These are phyloP conservation scores for Rubroboletus satanas DNA, from an alignment of 768 basidiomycete species.

Conservation along the genomic window DNA sequence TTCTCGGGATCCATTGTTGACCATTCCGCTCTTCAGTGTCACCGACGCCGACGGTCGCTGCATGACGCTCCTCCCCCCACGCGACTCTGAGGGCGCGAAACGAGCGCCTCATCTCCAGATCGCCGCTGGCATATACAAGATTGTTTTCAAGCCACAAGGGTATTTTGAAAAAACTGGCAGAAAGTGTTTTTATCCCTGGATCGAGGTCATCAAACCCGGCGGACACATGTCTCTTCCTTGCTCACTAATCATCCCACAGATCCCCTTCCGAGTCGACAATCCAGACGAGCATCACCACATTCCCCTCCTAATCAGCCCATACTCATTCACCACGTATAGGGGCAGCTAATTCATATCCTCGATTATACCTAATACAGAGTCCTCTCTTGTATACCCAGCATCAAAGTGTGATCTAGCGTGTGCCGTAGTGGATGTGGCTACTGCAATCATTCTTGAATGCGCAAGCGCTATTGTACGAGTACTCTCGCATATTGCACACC, in stretches of 20 bases:
- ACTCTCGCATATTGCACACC: slow-evolving; percentile 81
- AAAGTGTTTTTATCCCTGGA: slow-evolving; percentile 84
- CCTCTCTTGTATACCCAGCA: slow-evolving; percentile 1
- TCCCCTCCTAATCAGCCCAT: slow-evolving; percentile 88
- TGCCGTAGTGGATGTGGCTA: neutral
- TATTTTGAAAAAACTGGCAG: slow-evolving; percentile 68
- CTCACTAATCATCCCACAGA: slow-evolving; percentile 41
- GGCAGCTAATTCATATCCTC: slow-evolving; percentile 55
- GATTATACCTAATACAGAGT: slow-evolving; percentile 7
- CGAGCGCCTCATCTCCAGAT: slow-evolving; percentile 43
- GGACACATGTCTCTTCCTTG: neutral
- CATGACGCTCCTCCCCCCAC: slow-evolving; percentile 62
- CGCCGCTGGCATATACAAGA: slow-evolving; percentile 61
- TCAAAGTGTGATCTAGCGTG: slow-evolving; percentile 2
- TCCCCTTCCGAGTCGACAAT: slow-evolving; percentile 69
- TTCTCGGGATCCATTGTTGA: neutral
- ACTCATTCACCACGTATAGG: slow-evolving; percentile 87
- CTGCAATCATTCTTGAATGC: slow-evolving; percentile 6
- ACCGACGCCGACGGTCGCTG: slow-evolving; percentile 87
- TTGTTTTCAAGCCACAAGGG: slow-evolving; percentile 77
- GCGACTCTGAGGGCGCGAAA: slow-evolving; percentile 42
- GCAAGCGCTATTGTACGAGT: slow-evolving; percentile 37
- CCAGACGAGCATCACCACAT: slow-evolving; percentile 87
- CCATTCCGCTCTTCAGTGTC: slow-evolving; percentile 37
- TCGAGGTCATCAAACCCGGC: slow-evolving; percentile 57